These are phyloP conservation scores for Pyracantha coccinea DNA, from an alignment of 331 rosid species.

Conservation along the genomic window DNA sequence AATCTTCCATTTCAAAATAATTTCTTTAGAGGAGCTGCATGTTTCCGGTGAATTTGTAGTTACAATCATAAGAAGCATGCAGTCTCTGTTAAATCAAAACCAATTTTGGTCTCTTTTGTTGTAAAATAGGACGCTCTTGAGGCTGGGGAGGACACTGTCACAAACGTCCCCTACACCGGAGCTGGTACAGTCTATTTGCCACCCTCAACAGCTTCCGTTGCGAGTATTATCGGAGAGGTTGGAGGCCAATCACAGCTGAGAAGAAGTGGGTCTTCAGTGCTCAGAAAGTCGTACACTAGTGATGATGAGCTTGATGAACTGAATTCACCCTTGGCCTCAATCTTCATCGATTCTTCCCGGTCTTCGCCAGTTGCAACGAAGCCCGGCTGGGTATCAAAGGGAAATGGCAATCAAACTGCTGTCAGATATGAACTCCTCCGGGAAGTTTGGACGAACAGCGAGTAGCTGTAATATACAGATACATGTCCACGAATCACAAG, in stretches of 20 bases:
- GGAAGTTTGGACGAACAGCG: conserved; percentile 70
- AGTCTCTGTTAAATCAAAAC: neutral
- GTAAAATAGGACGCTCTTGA: conserved; percentile 48
- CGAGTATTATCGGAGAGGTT: conserved; percentile 41
- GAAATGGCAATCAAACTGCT: conserved; percentile 30
- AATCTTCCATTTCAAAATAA: too few species aligned
- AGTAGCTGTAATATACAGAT: conserved; percentile 17
- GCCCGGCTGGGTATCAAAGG: conserved; percentile 36
- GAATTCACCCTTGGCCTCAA: conserved; percentile 63
- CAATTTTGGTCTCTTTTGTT: conserved; percentile 8
- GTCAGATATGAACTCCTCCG: conserved; percentile 82
- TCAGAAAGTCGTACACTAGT: conserved; percentile 79
- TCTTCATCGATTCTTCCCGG: conserved; percentile 28
- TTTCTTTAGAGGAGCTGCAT: neutral
- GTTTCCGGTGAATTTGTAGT: neutral
- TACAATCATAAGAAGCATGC: neutral
- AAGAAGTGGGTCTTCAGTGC: conserved; percentile 74
- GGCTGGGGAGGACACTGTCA: conserved; percentile 33
- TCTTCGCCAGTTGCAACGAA: conserved; percentile 36
- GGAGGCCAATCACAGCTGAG: conserved; percentile 59
- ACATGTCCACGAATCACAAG: neutral
- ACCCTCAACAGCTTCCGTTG: conserved; percentile 50
- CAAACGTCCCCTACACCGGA: conserved; percentile 67
- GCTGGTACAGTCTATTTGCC: conserved; percentile 57
- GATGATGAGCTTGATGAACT: conserved; percentile 94